Evolutionary conservation across 2,329 filamentous ascomycete species (phyloP).

Genomic region (Microsporum canis): DNA sequence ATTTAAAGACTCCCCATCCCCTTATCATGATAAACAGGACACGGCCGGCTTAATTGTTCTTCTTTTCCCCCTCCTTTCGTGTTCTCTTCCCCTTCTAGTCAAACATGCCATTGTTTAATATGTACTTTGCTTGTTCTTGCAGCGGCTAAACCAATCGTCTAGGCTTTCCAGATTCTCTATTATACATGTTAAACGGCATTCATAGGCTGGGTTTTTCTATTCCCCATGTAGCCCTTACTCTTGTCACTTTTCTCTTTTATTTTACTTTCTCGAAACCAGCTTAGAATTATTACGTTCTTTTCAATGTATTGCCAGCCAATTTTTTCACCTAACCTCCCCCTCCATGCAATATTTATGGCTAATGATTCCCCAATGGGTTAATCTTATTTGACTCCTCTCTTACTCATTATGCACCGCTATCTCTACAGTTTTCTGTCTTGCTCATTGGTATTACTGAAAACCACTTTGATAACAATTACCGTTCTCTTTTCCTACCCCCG

Average conservation of each 20-base stretch:
- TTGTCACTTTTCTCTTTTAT: slow-evolving; percentile 8
- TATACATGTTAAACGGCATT: neutral
- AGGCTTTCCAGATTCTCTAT: neutral
- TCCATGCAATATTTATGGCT: slow-evolving; percentile 10
- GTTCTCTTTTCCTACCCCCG: slow-evolving; percentile 8
- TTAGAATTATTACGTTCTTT: neutral
- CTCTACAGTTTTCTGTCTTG: neutral
- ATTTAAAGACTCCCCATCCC: slow-evolving; percentile 8
- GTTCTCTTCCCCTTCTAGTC: neutral
- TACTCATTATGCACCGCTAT: neutral
- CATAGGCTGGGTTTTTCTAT: slow-evolving; percentile 2
- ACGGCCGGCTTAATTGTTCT: neutral
- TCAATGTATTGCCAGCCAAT: slow-evolving; percentile 17
- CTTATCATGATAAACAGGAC: slow-evolving; percentile 2
- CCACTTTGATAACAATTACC: neutral
- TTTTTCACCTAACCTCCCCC: slow-evolving; percentile 18
- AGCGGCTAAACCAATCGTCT: neutral
- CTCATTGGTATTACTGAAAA: neutral
- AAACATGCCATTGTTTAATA: slow-evolving; percentile 1
- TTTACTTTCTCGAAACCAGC: slow-evolving; percentile 13
- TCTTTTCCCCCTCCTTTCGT: neutral
- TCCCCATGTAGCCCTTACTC: neutral
- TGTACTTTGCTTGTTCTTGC: slow-evolving; percentile 3
- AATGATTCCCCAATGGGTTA: slow-evolving; percentile 14
- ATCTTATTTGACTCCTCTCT: slow-evolving; percentile 5